phyloP scores from a whole-genome alignment of 176 grass and related monocot genomes.

The Bromus sterilis region DNA sequence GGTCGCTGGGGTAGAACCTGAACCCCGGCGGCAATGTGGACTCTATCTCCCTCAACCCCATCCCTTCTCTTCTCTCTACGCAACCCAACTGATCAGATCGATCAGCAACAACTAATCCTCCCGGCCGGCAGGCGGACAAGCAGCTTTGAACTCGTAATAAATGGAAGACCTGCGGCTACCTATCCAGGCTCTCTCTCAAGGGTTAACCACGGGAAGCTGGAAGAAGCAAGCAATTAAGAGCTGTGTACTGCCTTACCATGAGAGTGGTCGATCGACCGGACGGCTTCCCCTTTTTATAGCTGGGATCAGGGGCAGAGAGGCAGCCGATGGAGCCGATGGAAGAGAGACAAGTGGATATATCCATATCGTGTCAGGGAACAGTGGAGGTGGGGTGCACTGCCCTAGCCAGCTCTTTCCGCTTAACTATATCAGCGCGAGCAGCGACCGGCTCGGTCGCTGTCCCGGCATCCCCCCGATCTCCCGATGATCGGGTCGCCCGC shows the following conservation, averaged over 20 bases:
- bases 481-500: not conserved
- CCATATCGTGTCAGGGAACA: constrained; percentile 13
- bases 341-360: not conserved
- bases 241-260: not conserved
- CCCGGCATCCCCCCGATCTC: constrained; percentile 3
- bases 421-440: not conserved
- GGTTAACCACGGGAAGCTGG: not conserved
- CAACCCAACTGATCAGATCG: not conserved
- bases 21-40: constrained; percentile 90
- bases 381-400: not conserved
- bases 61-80: not conserved
- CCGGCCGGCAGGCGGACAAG: not conserved
- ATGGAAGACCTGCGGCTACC: not conserved
- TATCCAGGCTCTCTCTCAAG: not conserved
- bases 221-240: not conserved
- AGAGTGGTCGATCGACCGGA: not conserved
- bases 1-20: constrained; percentile 95
- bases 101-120: not conserved
- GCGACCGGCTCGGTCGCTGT: constrained; percentile 3
- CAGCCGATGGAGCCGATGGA: not conserved
- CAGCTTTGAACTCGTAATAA: not conserved
- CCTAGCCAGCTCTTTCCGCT: not conserved
- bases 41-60: constrained; percentile 85
- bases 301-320: not conserved
- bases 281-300: constrained; percentile 10